A percentile compares a stretch with the other conserved stretches of the same genome.
Conservation (phyloP, 2,329 filamentous ascomycete genomes). For the Fusarium newnesense region DNA sequence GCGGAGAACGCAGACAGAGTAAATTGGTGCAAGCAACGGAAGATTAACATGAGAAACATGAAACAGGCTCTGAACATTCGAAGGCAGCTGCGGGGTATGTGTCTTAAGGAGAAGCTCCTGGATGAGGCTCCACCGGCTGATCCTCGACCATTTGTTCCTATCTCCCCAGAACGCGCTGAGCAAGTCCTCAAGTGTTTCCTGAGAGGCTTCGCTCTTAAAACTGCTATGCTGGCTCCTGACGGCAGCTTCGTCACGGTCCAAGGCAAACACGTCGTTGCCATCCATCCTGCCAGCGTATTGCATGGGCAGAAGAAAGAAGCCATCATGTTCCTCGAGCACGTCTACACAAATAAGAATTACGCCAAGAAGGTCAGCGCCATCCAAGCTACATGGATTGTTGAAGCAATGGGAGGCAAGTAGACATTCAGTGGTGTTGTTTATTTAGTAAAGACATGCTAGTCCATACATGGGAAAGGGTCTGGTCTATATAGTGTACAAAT, state of each 20-base stretch:
- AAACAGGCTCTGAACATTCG: conserved; percentile 70
- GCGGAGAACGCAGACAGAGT: conserved; percentile 65
- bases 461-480: conserved; percentile 23
- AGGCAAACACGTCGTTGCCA: conserved; percentile 68
- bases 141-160: conserved; percentile 65
- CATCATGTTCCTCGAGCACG: conserved; percentile 75
- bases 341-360: conserved; percentile 74
- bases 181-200: conserved; percentile 70
- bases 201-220: conserved; percentile 68
- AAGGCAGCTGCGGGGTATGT: conserved; percentile 68
- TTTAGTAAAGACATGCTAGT: conserved; percentile 1
- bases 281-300: conserved; percentile 71
- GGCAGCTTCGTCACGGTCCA: conserved; percentile 69
- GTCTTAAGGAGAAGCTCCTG: conserved; percentile 63
- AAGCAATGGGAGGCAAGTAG: conserved; percentile 54
- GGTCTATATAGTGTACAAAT: conserved; percentile 25
- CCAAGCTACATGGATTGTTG: conserved; percentile 68
- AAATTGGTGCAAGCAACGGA: conserved; percentile 67
- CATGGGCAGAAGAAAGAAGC: conserved; percentile 72
- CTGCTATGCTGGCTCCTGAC: conserved; percentile 69
- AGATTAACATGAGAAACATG: conserved; percentile 70
- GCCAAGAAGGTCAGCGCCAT: conserved; percentile 73
- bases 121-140: conserved; percentile 58
- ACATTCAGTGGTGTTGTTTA: neutral
- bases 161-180: conserved; percentile 64